A percentile compares a stretch with the other conserved stretches of the same genome.
Conservation (phyloP, 2,329 filamentous ascomycete genomes). For the Aspergillus felis region DNA sequence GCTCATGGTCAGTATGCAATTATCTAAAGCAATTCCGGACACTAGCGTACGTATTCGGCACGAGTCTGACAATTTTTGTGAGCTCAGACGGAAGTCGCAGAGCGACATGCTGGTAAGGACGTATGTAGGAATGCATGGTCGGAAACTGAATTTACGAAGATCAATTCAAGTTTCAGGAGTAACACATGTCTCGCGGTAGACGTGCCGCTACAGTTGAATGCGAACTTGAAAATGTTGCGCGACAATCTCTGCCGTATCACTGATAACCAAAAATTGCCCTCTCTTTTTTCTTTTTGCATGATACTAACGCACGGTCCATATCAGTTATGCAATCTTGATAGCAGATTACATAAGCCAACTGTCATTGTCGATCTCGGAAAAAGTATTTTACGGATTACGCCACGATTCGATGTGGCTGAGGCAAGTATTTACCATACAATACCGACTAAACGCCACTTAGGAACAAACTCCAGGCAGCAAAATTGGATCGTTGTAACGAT, state of each 20-base stretch:
- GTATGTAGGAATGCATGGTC: conserved; percentile 38
- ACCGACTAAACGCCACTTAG: neutral
- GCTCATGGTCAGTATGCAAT: conserved; percentile 6
- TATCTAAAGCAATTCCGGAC: no score
- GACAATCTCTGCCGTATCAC: neutral
- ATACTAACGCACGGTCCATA: conserved; percentile 20
- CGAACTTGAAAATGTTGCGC: neutral
- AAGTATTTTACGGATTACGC: conserved; percentile 1
- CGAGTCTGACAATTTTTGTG: conserved; percentile 55
- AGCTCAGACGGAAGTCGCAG: conserved; percentile 51
- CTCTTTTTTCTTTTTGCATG: conserved; percentile 13
- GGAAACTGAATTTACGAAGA: neutral
- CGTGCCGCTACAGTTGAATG: neutral
- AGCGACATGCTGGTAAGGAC: conserved; percentile 34
- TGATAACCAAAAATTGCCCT: neutral
- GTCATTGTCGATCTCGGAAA: neutral
- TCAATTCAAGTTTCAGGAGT: neutral
- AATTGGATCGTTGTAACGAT: neutral
- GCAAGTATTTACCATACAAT: neutral
- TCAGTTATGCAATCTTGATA: conserved; percentile 5
- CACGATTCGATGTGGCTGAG: neutral
- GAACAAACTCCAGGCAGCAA: neutral
- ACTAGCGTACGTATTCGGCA: conserved; percentile 61
- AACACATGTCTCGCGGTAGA: neutral
- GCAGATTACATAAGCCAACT: conserved; percentile 6